phyloP scores from a whole-genome alignment of 306 rosid genomes.

The Oemleria cerasiformis region DNA sequence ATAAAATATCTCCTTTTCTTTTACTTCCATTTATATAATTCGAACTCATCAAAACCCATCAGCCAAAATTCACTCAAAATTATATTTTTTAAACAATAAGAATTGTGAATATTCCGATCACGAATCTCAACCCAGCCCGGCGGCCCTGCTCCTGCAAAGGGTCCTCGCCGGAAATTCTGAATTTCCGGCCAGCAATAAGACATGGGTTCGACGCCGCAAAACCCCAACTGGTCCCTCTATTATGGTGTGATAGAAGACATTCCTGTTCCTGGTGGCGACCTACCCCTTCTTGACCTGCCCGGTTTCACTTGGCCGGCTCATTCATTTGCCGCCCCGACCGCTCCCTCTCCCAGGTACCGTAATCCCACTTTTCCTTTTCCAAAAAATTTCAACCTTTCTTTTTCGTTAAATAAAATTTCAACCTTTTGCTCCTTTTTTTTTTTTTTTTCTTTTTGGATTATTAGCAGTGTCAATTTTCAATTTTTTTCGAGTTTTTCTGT shows the following conservation, averaged over 20 bases:
- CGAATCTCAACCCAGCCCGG: constrained; percentile 7
- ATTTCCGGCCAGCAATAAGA: constrained; percentile 12
- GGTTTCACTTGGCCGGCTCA: constrained; percentile 53
- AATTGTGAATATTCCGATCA: background rate
- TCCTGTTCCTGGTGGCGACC: constrained; percentile 43
- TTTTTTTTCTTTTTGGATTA: background rate
- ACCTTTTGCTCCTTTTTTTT: too few species aligned
- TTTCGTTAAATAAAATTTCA: background rate
- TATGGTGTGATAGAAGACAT: constrained; percentile 52
- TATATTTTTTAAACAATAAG: background rate
- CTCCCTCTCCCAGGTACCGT: constrained; percentile 33
- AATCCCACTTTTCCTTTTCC: background rate
- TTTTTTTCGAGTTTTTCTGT: background rate
- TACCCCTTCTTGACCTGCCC: constrained; percentile 36
- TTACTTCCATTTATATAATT: background rate
- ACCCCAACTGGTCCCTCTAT: constrained; percentile 55
- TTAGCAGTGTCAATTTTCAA: background rate
- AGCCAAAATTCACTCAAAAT: constrained; percentile 10
- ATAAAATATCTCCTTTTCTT: background rate
- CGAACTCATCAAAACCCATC: background rate
- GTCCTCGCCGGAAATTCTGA: constrained; percentile 22
- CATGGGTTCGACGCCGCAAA: constrained; percentile 48
- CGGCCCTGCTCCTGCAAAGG: background rate
- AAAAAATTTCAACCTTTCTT: background rate
- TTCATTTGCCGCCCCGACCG: constrained; percentile 29